Evolutionary conservation across 2,329 filamentous ascomycete species (phyloP).

Genomic region (Lasiodiplodia hormozganensis): DNA sequence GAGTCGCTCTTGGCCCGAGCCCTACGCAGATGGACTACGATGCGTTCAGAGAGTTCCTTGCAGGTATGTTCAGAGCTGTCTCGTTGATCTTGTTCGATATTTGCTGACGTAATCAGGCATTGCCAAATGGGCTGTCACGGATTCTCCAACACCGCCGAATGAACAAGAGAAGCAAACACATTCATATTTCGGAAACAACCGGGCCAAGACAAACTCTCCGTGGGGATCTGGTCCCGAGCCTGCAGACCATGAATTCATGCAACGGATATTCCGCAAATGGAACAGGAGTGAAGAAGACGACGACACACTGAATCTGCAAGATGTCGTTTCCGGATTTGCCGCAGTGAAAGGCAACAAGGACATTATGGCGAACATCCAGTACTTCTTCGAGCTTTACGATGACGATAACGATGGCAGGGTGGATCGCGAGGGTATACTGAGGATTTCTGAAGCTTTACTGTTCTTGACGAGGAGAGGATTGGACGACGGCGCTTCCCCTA

Average conservation of each 20-base stretch:
- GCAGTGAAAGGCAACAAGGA: conserved; percentile 91
- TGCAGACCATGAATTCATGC: conserved; percentile 94
- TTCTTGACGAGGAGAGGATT: conserved; percentile 91
- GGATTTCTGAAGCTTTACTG: conserved; percentile 91
- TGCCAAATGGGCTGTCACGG: conserved; percentile 90
- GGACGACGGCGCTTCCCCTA: conserved; percentile 74
- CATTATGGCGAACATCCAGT: conserved; percentile 97
- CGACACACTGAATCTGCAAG: conserved; percentile 82
- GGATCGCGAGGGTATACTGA: conserved; percentile 90
- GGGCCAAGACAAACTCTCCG: conserved; percentile 54
- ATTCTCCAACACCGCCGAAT: conserved; percentile 72
- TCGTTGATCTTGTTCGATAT: not conserved
- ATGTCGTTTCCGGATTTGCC: conserved; percentile 89
- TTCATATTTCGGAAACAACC: conserved; percentile 62
- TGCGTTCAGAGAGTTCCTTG: conserved; percentile 91
- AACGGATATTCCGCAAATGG: conserved; percentile 86
- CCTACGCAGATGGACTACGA: conserved; percentile 97
- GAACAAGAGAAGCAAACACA: conserved; percentile 61
- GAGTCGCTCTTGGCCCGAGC: conserved; percentile 87
- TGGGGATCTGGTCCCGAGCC: conserved; percentile 72
- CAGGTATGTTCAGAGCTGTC: conserved; percentile 51
- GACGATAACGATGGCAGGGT: conserved; percentile 90
- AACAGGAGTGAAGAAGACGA: conserved; percentile 74
- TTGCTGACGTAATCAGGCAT: conserved; percentile 60
- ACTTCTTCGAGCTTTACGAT: conserved; percentile 98